Evolutionary conservation across 495 filamentous ascomycete genomes (phyloP).

Genomic region (Penicillium argentinense): DNA sequence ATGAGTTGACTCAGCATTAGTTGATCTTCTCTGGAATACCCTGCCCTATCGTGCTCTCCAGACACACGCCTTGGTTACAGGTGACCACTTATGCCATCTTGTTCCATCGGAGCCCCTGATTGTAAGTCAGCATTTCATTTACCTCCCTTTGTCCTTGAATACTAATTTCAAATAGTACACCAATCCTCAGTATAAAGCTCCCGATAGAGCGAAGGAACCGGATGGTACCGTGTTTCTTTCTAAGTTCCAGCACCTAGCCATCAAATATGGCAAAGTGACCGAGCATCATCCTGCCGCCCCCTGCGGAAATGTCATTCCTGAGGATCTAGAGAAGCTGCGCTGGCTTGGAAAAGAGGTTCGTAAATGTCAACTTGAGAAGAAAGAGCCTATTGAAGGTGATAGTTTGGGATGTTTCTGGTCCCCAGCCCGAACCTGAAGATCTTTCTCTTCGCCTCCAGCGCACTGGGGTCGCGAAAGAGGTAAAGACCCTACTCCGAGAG

Average conservation of each 20-base stretch:
- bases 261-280: constrained; percentile 15
- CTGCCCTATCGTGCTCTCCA: constrained; percentile 14
- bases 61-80: constrained; percentile 10
- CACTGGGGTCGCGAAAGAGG: constrained; percentile 8
- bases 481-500: constrained; percentile 3
- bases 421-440: constrained; percentile 1
- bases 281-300: constrained; percentile 11
- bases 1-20: constrained; percentile 1
- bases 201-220: constrained; percentile 8
- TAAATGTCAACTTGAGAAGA: neutral
- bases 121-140: constrained; percentile 1
- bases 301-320: constrained; percentile 9
- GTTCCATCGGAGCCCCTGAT: constrained; percentile 9
- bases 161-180: constrained; percentile 8
- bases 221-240: constrained; percentile 17
- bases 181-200: neutral
- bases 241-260: constrained; percentile 12
- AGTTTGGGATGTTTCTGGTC: constrained; percentile 10
- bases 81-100: constrained; percentile 12
- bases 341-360: constrained; percentile 2
- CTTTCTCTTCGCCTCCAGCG: constrained; percentile 6
- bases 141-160: neutral
- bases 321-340: constrained; percentile 12
- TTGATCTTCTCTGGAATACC: constrained; percentile 1
- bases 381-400: constrained; percentile 12